Evolutionary conservation across 371 early-diverging fungal genomes (phyloP).

Genomic region (Quaeritorhiza haematococci): DNA sequence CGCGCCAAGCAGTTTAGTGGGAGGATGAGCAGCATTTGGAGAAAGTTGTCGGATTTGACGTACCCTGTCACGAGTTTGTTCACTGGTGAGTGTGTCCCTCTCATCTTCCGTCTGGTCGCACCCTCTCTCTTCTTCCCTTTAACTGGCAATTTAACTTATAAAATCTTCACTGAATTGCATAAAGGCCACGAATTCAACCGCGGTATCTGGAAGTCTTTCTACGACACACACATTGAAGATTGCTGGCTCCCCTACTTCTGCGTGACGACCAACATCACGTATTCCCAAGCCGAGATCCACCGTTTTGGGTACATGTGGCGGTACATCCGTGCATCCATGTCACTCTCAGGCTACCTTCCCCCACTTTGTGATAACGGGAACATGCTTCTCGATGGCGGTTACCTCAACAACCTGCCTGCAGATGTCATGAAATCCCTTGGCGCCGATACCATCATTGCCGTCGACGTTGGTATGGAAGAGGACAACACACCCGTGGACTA

Average conservation of each 20-base stretch:
- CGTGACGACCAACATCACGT: slow-evolving; percentile 95
- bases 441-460: slow-evolving; percentile 91
- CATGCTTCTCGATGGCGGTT: slow-evolving; percentile 98
- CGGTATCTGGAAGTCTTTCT: slow-evolving; percentile 89
- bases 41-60: slow-evolving; percentile 90
- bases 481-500: slow-evolving; percentile 87
- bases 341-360: slow-evolving; percentile 89
- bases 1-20: slow-evolving; percentile 81
- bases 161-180: neutral
- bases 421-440: slow-evolving; percentile 88
- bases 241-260: slow-evolving; percentile 97
- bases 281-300: slow-evolving; percentile 92
- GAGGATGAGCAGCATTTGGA: slow-evolving; percentile 81
- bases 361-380: slow-evolving; percentile 94
- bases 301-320: slow-evolving; percentile 92
- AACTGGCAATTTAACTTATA: neutral
- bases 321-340: slow-evolving; percentile 98
- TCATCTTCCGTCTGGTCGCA: slow-evolving; percentile 6
- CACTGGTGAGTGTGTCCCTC: slow-evolving; percentile 46
- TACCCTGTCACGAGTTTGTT: slow-evolving; percentile 92
- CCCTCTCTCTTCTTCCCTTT: no score
- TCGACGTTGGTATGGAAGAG: slow-evolving; percentile 91
- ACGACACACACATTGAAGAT: slow-evolving; percentile 93
- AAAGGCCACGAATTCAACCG: slow-evolving; percentile 91
- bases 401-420: slow-evolving; percentile 98